Evolutionary conservation across 345 rosid genomes (phyloP).

Genomic region (sweet orange (Citrus sinensis)): DNA sequence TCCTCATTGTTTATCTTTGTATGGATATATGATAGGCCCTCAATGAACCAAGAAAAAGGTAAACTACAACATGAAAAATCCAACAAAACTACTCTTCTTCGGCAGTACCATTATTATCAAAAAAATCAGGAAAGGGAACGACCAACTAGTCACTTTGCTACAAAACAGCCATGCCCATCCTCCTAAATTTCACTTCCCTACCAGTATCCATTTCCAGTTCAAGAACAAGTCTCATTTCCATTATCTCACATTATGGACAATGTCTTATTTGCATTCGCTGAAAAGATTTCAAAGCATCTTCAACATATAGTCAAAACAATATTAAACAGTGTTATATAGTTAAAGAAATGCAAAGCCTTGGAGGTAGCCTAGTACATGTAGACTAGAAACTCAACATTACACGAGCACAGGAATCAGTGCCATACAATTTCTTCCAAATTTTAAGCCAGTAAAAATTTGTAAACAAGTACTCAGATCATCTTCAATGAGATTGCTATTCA

Average conservation of each 20-base stretch:
- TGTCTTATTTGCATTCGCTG: not conserved
- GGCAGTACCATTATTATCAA: not conserved
- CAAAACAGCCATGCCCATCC: not conserved
- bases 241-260: not conserved
- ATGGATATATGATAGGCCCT: not conserved
- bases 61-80: not conserved
- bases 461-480: not conserved
- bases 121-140: not conserved
- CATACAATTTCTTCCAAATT: not conserved
- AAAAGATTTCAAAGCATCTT: not conserved
- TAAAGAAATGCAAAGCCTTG: not conserved
- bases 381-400: not conserved
- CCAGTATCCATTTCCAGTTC: not conserved
- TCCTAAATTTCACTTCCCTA: not conserved
- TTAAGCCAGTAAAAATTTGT: not conserved
- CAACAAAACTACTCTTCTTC: not conserved
- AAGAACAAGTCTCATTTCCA: not conserved
- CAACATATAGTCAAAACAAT: not conserved
- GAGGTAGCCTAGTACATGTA: not conserved
- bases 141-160: not conserved
- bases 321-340: not conserved
- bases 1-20: not conserved
- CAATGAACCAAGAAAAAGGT: not conserved
- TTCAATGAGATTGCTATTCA: not conserved
- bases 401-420: not conserved